Base-by-base conservation (phyloP, 257 asterid genomes). In the Lithospermum erythrorhizon region DNA sequence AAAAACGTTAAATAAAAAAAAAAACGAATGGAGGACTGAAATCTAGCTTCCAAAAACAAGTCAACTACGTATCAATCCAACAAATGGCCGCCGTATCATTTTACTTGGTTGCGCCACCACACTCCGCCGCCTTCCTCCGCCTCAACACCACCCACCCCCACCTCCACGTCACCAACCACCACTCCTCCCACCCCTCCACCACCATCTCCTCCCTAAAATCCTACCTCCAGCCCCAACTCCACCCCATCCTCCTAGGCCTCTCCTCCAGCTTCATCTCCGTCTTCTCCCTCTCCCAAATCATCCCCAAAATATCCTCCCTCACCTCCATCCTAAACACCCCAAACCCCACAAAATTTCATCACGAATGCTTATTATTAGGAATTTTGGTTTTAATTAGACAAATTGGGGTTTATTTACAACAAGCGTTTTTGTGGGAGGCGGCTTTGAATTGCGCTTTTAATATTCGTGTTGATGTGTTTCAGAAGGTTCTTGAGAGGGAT, bases 381-480 rank as follows among this genome's bases (percentile, higher is more conserved):
- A 58, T 57, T 45, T 72, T 84, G 21, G 68, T 80, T 61, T 58
- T 79, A 69, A 73, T 76, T 22, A 80, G 96, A 47, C 73, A 73
- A 5, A 48, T 77, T n/a, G 80, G 86, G 25, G 82, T 56, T 67
- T 87, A 85, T 71, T 52, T 83, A 75, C 96, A 87, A 74, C 94
- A 90, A 77, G 85, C 74, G 27, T 79, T 77, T 65, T 61, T 87
- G 32, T 90, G 95, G 97, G 96, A 82, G 27, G 96, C 96, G 0
- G 86, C 97, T 14, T 55, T 90, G 87, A 82, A 77, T 49, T 90
- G 83, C 53, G 86, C 66, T 58, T 81, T 72, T 65, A 64, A 75
- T 24, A 61, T 87, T 57, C 75, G 97, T 65, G 69, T 83, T 72
- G 62, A 65, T 77, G 96, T 83, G 49, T 87, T 81, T 65, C 22